Evolutionary conservation across 768 basidiomycete species (phyloP), one percentile per base, ranked within the genome.

Genomic region (Phlebiopsis gigantea): DNA sequence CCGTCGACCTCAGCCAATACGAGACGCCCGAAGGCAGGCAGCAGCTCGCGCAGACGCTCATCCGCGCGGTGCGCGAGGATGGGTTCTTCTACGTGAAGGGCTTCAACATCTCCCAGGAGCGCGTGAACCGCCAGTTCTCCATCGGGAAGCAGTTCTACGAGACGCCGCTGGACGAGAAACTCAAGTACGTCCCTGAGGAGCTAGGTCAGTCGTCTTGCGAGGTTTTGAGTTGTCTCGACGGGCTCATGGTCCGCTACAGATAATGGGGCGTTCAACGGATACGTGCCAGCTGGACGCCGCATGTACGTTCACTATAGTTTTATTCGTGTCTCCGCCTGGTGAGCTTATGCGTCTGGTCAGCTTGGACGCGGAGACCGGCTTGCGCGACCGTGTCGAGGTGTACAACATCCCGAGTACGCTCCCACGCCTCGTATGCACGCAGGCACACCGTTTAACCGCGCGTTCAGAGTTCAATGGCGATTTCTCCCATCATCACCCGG

Each of bases 31-130:
- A 75, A 57, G 78, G 77, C 44, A 74, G 72, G 53, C 63, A 70
- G 47, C 58, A 72, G 59, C 75, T 77, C 26, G 73, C 77, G 1
- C 53, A 72, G 48, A 71, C 63, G 14, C 68, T 79, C 19, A 73
- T 79, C 61, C 63, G 70, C 30, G 78, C 76, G n/a, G 70, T 79
- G 34, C 73, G 75, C 31, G 72, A 73, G 61, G 73, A 78, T 55
- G 77, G 77, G 14, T 79, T 78, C 69, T 79, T 78, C 72, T 79
- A 78, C 64, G 75, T 79, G 42, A 77, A 75, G 69, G 74, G 73
- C 65, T 80, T 76, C 63, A 75, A 74, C 60, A 76, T 81, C 59
- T 63, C 73, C 8, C 75, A 79, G 61, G 76, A 77, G 56, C 67
- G 67, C 17, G 78, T 81, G n/a, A 71, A 80, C 61, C 61, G 74